phyloP scores from a whole-genome alignment of 805 yeast species.

The Saccharomyces jurei region DNA sequence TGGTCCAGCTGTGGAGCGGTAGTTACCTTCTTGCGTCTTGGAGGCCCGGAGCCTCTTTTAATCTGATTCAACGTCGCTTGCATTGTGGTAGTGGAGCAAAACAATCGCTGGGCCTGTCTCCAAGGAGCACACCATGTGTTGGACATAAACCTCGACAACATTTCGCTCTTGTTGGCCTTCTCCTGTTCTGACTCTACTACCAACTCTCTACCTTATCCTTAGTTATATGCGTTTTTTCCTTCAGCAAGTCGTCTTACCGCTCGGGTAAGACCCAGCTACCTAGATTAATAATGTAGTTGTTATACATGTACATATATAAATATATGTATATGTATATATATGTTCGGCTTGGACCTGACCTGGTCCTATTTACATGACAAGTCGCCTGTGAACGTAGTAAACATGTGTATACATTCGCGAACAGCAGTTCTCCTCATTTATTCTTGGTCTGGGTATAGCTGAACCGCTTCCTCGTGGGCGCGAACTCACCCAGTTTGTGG shows the following conservation, averaged over 20 bases:
- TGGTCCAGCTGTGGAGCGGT: constrained; percentile 75
- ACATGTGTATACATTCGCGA: neutral
- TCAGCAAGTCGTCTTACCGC: neutral
- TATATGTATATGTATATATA: neutral
- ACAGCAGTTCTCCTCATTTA: constrained; percentile 18
- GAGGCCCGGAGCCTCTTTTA: constrained; percentile 52
- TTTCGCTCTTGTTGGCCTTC: neutral
- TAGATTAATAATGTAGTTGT: neutral
- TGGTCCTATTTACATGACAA: neutral
- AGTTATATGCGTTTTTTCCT: neutral
- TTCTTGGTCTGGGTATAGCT: constrained; percentile 74
- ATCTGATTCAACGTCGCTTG: constrained; percentile 70
- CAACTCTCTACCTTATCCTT: neutral
- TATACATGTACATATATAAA: neutral
- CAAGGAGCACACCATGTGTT: neutral
- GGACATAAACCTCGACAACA: neutral
- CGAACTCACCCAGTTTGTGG: constrained; percentile 88
- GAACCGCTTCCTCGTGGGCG: constrained; percentile 85
- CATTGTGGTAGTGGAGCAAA: constrained; percentile 7
- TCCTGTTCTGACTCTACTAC: neutral
- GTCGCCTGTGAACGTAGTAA: neutral
- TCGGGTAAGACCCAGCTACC: neutral
- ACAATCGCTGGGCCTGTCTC: constrained; percentile 1
- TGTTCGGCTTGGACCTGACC: neutral
- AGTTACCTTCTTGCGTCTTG: constrained; percentile 34